A percentile compares a stretch with the other conserved stretches of the same genome.
Evolutionary conservation across 1,284 basidiomycete species (phyloP).

Genomic region (Papiliotrema laurentii): DNA sequence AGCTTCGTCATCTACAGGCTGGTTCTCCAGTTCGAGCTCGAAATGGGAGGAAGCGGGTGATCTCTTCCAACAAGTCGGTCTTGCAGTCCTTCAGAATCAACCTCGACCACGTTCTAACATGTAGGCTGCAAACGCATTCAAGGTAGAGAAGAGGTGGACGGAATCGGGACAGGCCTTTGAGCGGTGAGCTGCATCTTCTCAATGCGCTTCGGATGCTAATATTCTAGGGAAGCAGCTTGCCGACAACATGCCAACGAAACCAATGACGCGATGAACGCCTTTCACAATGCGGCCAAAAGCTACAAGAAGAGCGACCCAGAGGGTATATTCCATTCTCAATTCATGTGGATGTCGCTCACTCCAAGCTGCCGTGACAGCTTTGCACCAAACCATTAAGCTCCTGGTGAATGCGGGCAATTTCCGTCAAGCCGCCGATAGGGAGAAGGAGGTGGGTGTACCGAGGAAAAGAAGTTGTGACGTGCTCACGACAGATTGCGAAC

Average conservation of each 20-base stretch:
- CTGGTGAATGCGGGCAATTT: conserved; percentile 84
- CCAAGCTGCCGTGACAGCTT: conserved; percentile 84
- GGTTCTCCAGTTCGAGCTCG: conserved; percentile 73
- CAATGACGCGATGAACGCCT: conserved; percentile 92
- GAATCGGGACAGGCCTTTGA: conserved; percentile 84
- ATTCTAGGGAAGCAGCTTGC: conserved; percentile 73
- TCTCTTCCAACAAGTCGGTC: conserved; percentile 56
- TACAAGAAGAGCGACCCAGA: conserved; percentile 84
- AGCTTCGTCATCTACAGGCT: conserved; percentile 68
- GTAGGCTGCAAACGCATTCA: conserved; percentile 91
- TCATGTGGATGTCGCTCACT: neutral
- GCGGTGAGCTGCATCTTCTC: conserved; percentile 48
- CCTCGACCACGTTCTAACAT: too few relatives aligned
- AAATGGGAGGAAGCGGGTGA: conserved; percentile 93
- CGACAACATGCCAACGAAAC: conserved; percentile 76
- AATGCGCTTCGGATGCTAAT: neutral
- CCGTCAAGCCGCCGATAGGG: conserved; percentile 93
- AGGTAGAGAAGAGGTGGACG: conserved; percentile 86
- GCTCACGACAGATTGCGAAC: conserved; percentile 61
- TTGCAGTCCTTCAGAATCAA: too few relatives aligned
- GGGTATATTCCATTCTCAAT: conserved; percentile 54
- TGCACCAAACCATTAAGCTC: conserved; percentile 77
- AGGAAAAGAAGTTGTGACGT: too few relatives aligned
- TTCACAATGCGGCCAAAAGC: conserved; percentile 92
- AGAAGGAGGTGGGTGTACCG: conserved; percentile 63